A percentile compares a stretch with the other conserved stretches of the same genome.
Evolutionary conservation across 129 eudicot genomes (phyloP).

Genomic region (sunflower (Helianthus annuus)): HanXRQr2.0-SUNRISE NC_035448.2:61150133-61150632

Average conservation of each 20-base stretch:
- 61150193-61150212: constrained; percentile 2
- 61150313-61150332: background rate
- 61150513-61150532: constrained; percentile 26
- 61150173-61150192: background rate
- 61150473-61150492: constrained; percentile 21
- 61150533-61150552: constrained; percentile 16
- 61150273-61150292: constrained; percentile 34
- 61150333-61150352: background rate
- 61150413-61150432: constrained; percentile 11
- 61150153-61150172: background rate
- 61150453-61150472: background rate
- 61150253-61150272: constrained; percentile 30
- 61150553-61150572: background rate
- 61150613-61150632: background rate
- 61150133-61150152: constrained; percentile 6
- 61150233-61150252: constrained; percentile 2
- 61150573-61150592: background rate
- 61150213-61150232: background rate
- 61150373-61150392: constrained; percentile 18
- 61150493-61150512: constrained; percentile 6
- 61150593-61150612: constrained; percentile 4
- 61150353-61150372: constrained; percentile 5
- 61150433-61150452: constrained; percentile 26
- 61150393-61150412: background rate
- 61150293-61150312: constrained; percentile 8